Base-by-base conservation (phyloP, 306 rosid genomes). In the Quercus bicolor region DNA sequence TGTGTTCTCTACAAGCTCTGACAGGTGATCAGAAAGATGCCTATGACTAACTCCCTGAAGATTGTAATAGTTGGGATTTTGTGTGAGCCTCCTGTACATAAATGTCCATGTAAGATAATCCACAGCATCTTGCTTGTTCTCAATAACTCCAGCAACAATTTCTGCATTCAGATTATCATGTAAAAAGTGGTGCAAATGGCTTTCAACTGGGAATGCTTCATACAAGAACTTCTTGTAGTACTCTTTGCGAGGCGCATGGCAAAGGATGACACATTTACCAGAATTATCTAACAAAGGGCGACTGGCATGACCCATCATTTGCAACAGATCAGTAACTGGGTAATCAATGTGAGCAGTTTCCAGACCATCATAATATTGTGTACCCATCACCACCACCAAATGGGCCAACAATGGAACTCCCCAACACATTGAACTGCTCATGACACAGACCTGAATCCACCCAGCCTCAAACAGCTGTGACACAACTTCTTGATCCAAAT, bases 221-320 rank as follows among this genome's bases (percentile, higher is more conserved):
- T 88, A 89, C 68, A 94, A 79, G 85, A 94, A 92, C 85, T 94
- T 94, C 87, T 88, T 94, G 87, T 94, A 92, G 80, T 92, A 89
- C 81, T 94, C 98, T 80, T 92, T 94, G 14, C 94, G 95, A 70
- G 97, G 97, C 0, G 98, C 97, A 60, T 90, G 97, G 78, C 98
- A 94, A 83, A 92, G 90, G 81, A 94, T 92, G 84, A 94, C 97
- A 85, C 97, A 94, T 75, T 92, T 92, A 62, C 97, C 98, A 69
- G 98, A 91, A 72, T 89, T 82, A 77, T 94, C 98, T 15, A 88
- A 82, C 89, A 90, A 78, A 33, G 97, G 98, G 15, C 98, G 91
- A 86, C 95, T 91, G 19, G 97, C 97, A 88, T 88, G 98, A 83
- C 97, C 97, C 97, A 94, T 91, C 98, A 94, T 94, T 84, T 94